Evolutionary conservation across 768 basidiomycete species (phyloP), one percentile per base, ranked within the genome.

Genomic region (Tricholoma hemisulphureum): DNA sequence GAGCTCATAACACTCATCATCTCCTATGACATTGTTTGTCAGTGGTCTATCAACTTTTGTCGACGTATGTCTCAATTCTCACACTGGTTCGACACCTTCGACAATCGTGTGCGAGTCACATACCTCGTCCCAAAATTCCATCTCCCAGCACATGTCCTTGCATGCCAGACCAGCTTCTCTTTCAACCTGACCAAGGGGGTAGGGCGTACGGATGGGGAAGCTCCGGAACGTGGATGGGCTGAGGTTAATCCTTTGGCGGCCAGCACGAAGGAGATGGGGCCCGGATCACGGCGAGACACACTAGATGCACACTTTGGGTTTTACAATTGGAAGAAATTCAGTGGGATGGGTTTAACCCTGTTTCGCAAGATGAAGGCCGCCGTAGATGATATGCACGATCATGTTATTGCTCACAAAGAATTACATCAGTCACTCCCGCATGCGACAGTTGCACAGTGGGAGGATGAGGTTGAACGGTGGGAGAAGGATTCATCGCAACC

Each of bases 181-280:
- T n/a, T n/a, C n/a, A n/a, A n/a, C n/a, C n/a, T n/a, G n/a, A n/a
- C n/a, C n/a, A n/a, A n/a, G n/a, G n/a, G n/a, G n/a, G n/a, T n/a
- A n/a, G n/a, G n/a, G n/a, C n/a, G n/a, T n/a, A n/a, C n/a, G n/a
- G n/a, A n/a, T n/a, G n/a, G n/a, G n/a, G n/a, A n/a, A n/a, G n/a
- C n/a, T n/a, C 58, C 68, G 5, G 73, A 77, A 57, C 55, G 69
- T 3, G 63, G 61, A 0, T 77, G 73, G 73, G 57, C 71, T 0
- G 32, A 61, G 14, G 62, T 67, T 23, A 72, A 74, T 52, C 59
- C 57, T 0, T 39, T 67, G 0, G 66, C 73, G 6, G 32, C 43
- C 18, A 45, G 43, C 23, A 45, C 43, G 23, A 45, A 24, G 23
- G n/a, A n/a, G n/a, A n/a, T n/a, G n/a, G n/a, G n/a, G n/a, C n/a